Evolutionary conservation across 2,329 filamentous ascomycete species (phyloP), one percentile per base, ranked within the genome.

Genomic region (Monascus ruber): DNA sequence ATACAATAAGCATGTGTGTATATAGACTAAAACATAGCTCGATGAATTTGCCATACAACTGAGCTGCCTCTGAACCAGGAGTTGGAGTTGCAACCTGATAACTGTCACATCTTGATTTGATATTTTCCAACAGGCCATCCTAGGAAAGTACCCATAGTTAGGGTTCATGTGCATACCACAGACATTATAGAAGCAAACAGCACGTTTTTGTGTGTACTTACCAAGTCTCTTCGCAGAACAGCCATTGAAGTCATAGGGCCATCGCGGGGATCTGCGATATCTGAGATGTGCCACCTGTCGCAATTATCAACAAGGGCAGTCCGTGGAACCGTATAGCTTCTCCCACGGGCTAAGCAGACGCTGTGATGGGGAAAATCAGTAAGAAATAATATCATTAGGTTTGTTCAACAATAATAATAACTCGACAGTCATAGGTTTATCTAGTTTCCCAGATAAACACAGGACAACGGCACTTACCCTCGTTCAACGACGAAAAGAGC

Each of bases 221-320:
- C 78, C 40, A 85, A 54, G 49, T 85, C 78, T 51, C 81, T 68
- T 39, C 81, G 70, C 6, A 85, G 59, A 4, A 84, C 78, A 0
- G 80, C 77, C 64, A 84, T 82, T 0, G 81, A 85, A 10, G 82
- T 74, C 37, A 85, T 65, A n/a, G 80, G 77, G 0, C 80, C 79
- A 53, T 85, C 81, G 54, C 79, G 79, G 8, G 70, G 65, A 51
- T 84, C 79, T 1, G 78, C 74, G 38, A 79, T 68, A 28, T 71
- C 68, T 6, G 75, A 77, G 9, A 73, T 61, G 47, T 84, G 80
- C 81, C 81, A 85, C 5, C 70, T 67, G 46, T 85, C 80, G 47
- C 81, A 84, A 35, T 76, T 72, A 44, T 77, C 74, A 17, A 85
- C 69, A 0, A 83, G 66, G 1, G 75, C 72, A 1, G 80, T 82